Base-by-base conservation (phyloP, 805 yeast species). In the Ogataea nitratoaversa region DNA sequence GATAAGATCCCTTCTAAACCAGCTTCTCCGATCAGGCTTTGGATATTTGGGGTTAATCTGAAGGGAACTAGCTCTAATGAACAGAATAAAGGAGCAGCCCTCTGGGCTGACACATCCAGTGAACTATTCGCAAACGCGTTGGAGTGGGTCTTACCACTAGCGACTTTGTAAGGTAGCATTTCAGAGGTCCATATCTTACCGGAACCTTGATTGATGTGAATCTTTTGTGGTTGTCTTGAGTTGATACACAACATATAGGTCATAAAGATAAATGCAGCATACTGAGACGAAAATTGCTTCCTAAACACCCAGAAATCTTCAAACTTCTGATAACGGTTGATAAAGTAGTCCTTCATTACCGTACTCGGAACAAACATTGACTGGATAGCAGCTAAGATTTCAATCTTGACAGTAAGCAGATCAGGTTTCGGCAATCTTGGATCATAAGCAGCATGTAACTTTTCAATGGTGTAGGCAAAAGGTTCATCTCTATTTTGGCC, bases 241-340 rank as follows among this genome's bases (percentile, higher is more conserved):
- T 88, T 88, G 54, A 93, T 86, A 65, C 95, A 82, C 85, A 93
- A 79, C 89, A 91, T 84, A 56, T 87, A 88, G 0, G 98, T 86
- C 73, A 90, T 81, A 62, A 91, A 91, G 32, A 88, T 79, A 53
- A 93, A 84, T 0, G 95, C 81, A 4, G 97, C 97, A 64, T 91
- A 93, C 62, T 90, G 96, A 20, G 95, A 82, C 5, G 96, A 79
- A 57, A 93, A 95, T 57, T 90, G 96, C 54, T 89, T 88, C 47
- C 98, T 77, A 80, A 95, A 93, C 38, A 91, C 66, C 99, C 99
- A 93, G 71, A 91, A 93, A 55, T 91, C 97, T 61, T 85, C 96
- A 59, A 83, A 95, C 43, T 79, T 75, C 11, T 82, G 73, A 62
- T 81, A 93, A 30, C 80, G 66, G 6, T 70, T 72, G 41, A 82